phyloP scores from a whole-genome alignment of 1,139 yeast genomes.

The Pichia sp. region DNA sequence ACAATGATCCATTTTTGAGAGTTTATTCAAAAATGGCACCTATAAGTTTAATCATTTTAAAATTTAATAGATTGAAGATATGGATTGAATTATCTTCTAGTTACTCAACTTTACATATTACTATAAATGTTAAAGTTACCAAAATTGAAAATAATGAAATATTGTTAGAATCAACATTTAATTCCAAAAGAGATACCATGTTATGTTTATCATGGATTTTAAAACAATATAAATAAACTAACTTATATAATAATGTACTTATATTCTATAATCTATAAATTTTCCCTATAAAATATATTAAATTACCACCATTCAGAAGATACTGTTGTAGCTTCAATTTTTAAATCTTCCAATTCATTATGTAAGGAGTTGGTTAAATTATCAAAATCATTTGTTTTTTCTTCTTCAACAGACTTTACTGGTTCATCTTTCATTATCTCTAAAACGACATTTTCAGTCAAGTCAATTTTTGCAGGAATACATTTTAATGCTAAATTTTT shows the following conservation, averaged over 20 bases:
- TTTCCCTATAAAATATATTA: slow-evolving; percentile 4
- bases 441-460: slow-evolving; percentile 19
- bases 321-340: slow-evolving; percentile 10
- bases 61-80: slow-evolving; percentile 18
- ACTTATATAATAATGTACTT: background rate
- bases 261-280: background rate
- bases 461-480: slow-evolving; percentile 39
- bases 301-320: slow-evolving; percentile 27
- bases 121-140: slow-evolving; percentile 20
- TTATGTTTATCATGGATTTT: slow-evolving; percentile 58
- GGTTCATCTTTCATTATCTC: slow-evolving; percentile 7
- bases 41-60: slow-evolving; percentile 21
- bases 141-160: slow-evolving; percentile 20
- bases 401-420: background rate
- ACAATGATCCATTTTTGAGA: slow-evolving; percentile 25
- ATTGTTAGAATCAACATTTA: slow-evolving; percentile 46
- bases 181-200: slow-evolving; percentile 55
- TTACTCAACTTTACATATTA: slow-evolving; percentile 19
- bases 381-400: background rate
- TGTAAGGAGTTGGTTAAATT: background rate
- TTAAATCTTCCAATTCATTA: slow-evolving; percentile 7
- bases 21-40: slow-evolving; percentile 24
- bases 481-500: slow-evolving; percentile 46
- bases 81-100: slow-evolving; percentile 24
- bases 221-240: slow-evolving; percentile 4